phyloP scores from a whole-genome alignment of 768 basidiomycete species.

The Hygrophoropsis aurantiaca region DNA sequence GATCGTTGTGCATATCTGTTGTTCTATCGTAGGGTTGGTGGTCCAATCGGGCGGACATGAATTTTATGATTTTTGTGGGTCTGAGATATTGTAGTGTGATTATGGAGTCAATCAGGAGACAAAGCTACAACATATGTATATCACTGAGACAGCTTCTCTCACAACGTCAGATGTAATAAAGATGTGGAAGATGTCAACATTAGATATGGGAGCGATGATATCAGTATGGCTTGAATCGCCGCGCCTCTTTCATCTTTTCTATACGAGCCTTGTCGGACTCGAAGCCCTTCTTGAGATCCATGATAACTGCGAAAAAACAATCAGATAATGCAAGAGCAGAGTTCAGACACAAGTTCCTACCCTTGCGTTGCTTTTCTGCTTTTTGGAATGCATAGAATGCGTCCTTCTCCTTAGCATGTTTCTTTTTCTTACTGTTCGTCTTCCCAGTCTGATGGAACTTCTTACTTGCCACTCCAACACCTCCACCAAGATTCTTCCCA shows the following conservation, averaged over 20 bases:
- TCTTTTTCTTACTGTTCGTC: constrained; percentile 44
- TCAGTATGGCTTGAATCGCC: constrained; percentile 88
- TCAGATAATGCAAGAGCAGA: constrained; percentile 6
- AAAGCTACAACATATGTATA: no score
- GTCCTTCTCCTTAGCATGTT: constrained; percentile 66
- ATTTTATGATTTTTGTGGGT: no score
- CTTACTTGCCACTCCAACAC: constrained; percentile 64
- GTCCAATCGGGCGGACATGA: neutral
- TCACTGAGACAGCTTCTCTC: no score
- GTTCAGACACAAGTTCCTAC: constrained; percentile 37
- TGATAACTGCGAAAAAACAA: constrained; percentile 39
- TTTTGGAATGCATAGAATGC: constrained; percentile 90
- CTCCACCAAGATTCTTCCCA: constrained; percentile 85
- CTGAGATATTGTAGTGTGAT: no score
- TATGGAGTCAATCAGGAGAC: no score
- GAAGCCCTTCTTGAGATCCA: constrained; percentile 73
- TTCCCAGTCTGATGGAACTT: constrained; percentile 40
- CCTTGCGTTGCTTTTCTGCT: constrained; percentile 83
- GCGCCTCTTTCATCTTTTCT: constrained; percentile 56
- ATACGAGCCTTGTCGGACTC: constrained; percentile 76
- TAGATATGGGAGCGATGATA: no score
- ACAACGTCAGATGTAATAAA: no score
- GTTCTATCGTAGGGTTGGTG: constrained; percentile 71
- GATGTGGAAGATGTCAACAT: no score
- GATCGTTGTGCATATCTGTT: constrained; percentile 85